phyloP scores from a whole-genome alignment of 2,329 filamentous ascomycete species.

The Diaporthe sp. region DNA sequence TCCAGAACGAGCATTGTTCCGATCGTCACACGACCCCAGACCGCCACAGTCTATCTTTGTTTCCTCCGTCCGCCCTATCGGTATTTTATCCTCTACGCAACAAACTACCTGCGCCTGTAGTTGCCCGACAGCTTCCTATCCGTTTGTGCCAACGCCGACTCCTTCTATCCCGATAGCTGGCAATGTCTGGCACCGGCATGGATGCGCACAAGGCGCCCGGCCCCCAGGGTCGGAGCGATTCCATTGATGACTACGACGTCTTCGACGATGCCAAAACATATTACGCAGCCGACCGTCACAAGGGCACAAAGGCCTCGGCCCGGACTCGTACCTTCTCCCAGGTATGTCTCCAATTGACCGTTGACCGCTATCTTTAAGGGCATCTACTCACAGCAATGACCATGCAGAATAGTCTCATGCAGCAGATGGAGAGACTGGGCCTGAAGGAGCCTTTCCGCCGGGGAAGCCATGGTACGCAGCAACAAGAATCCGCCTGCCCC shows the following conservation, averaged over 20 bases:
- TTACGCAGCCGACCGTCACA: slow-evolving; percentile 69
- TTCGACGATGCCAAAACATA: slow-evolving; percentile 73
- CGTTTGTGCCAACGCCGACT: slow-evolving; percentile 12
- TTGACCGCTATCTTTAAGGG: neutral
- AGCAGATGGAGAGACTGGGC: slow-evolving; percentile 66
- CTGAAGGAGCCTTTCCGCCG: slow-evolving; percentile 69
- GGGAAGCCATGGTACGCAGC: slow-evolving; percentile 69
- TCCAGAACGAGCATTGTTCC: slow-evolving; percentile 12
- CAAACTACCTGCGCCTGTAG: neutral
- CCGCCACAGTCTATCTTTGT: slow-evolving; percentile 28
- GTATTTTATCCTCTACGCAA: neutral
- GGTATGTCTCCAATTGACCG: slow-evolving; percentile 51
- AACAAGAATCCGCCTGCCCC: neutral
- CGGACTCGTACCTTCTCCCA: slow-evolving; percentile 71
- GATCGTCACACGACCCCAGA: slow-evolving; percentile 32
- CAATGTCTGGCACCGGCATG: slow-evolving; percentile 37
- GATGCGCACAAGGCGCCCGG: slow-evolving; percentile 35
- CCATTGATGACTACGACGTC: slow-evolving; percentile 63
- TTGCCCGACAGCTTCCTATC: neutral
- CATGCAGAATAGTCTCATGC: slow-evolving; percentile 65
- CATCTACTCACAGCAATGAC: slow-evolving; percentile 48
- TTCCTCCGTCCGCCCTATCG: neutral
- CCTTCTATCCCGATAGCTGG: slow-evolving; percentile 19
- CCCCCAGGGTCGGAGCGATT: slow-evolving; percentile 48
- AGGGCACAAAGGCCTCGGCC: slow-evolving; percentile 59